Evolutionary conservation across 768 basidiomycete genomes (phyloP).

Genomic region (Lactarius trivialis): DNA sequence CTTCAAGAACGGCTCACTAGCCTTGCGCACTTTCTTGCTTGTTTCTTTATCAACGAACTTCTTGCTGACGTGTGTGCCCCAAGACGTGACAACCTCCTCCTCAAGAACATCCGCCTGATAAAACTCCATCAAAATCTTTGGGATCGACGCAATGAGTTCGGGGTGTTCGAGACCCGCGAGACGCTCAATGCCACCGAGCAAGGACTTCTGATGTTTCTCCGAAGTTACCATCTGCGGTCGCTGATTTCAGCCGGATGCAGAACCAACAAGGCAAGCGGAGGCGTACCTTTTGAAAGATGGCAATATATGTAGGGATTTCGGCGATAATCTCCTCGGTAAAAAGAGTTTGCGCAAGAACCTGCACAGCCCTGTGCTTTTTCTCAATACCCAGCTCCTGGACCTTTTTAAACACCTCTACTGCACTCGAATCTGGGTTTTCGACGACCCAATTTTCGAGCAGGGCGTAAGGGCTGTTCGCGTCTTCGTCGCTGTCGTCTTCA

Average conservation of each 20-base stretch:
- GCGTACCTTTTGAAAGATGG: conserved; percentile 72
- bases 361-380: conserved; percentile 88
- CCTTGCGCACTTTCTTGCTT: conserved; percentile 93
- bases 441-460: conserved; percentile 80
- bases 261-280: conserved; percentile 10
- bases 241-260: neutral
- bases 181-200: conserved; percentile 91
- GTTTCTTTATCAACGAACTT: conserved; percentile 94
- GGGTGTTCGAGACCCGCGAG: conserved; percentile 70
- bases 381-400: conserved; percentile 87
- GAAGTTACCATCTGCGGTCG: conserved; percentile 69
- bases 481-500: conserved; percentile 88
- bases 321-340: conserved; percentile 67
- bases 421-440: conserved; percentile 54
- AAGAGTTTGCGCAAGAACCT: conserved; percentile 75
- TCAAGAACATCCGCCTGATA: conserved; percentile 92
- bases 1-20: conserved; percentile 92
- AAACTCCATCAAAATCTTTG: conserved; percentile 89
- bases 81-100: conserved; percentile 82
- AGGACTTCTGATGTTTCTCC: conserved; percentile 92
- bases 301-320: conserved; percentile 58
- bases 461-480: conserved; percentile 77
- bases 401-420: conserved; percentile 77
- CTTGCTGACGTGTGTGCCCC: conserved; percentile 95
- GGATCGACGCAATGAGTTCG: conserved; percentile 62